These are phyloP conservation scores for Trichosanthes truncata DNA, from an alignment of 306 rosid genomes.

Conservation along the genomic window DNA sequence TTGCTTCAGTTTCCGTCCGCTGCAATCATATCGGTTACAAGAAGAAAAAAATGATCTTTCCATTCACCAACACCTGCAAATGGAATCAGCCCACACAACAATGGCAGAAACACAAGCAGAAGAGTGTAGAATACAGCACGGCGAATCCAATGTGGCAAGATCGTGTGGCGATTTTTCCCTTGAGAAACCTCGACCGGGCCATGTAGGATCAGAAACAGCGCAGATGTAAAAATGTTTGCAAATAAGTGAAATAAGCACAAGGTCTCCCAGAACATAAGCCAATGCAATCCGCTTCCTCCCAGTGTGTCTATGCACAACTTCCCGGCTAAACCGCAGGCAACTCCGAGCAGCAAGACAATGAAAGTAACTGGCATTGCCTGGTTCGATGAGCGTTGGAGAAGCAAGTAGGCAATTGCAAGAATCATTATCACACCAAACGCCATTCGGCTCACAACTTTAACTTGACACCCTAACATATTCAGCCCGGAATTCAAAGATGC, in stretches of 20 bases:
- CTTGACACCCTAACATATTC: conserved; percentile 42
- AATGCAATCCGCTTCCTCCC: conserved; percentile 72
- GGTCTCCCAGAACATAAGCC: conserved; percentile 73
- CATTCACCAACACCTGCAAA: conserved; percentile 66
- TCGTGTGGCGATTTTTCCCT: conserved; percentile 14
- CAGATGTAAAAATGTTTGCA: conserved; percentile 35
- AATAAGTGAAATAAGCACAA: conserved; percentile 60
- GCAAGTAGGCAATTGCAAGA: conserved; percentile 35
- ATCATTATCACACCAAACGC: conserved; percentile 53
- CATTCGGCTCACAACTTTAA: conserved; percentile 54
- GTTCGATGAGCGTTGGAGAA: conserved; percentile 50
- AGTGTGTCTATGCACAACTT: conserved; percentile 68
- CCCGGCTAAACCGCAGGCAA: conserved; percentile 62
- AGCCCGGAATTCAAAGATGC: conserved; percentile 33
- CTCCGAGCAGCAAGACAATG: conserved; percentile 55
- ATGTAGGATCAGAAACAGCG: conserved; percentile 38
- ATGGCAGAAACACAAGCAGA: conserved; percentile 47
- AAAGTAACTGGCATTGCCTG: conserved; percentile 70
- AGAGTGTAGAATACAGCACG: conserved; percentile 28
- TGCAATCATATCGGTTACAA: conserved; percentile 8
- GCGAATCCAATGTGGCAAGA: conserved; percentile 54
- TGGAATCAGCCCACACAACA: conserved; percentile 69
- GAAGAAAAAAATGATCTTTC: conserved; percentile 48
- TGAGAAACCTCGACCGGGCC: conserved; percentile 39
- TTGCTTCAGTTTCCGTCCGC: conserved; percentile 11